Evolutionary conservation across 345 rosid species (phyloP).

Genomic region (Laguncularia racemosa): DNA sequence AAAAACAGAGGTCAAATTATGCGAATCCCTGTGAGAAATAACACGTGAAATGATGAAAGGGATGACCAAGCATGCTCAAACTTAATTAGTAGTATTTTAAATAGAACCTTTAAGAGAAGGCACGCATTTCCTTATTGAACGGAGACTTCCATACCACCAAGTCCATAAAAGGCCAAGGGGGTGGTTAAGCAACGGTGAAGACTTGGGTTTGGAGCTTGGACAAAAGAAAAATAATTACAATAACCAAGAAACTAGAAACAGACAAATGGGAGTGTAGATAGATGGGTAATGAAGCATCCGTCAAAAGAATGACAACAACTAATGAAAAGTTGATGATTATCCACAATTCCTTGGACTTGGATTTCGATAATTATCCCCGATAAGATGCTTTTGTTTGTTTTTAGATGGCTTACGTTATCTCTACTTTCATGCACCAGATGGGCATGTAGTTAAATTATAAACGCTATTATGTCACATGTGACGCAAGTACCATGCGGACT

Average conservation of each 20-base stretch:
- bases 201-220: too few species aligned
- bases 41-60: too few species aligned
- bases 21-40: too few species aligned
- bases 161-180: too few species aligned
- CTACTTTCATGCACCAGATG: conserved; percentile 23
- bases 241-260: background rate
- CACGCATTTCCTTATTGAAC: too few species aligned
- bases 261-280: conserved; percentile 3
- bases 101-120: too few species aligned
- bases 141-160: too few species aligned
- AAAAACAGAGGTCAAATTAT: too few species aligned
- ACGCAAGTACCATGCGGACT: conserved; percentile 27
- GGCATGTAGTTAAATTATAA: conserved; percentile 33
- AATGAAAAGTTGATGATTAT: conserved; percentile 37
- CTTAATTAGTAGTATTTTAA: too few species aligned
- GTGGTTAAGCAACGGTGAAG: too few species aligned
- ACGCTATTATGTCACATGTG: conserved; percentile 35
- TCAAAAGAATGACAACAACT: conserved; percentile 14
- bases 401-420: conserved; percentile 27
- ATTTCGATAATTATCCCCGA: conserved; percentile 25
- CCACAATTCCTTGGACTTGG: conserved; percentile 17
- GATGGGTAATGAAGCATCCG: conserved; percentile 23
- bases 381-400: conserved; percentile 52
- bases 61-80: too few species aligned
- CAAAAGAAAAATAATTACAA: background rate